Evolutionary conservation across 805 yeast genomes (phyloP).

Genomic region (Candida insectalens): DNA sequence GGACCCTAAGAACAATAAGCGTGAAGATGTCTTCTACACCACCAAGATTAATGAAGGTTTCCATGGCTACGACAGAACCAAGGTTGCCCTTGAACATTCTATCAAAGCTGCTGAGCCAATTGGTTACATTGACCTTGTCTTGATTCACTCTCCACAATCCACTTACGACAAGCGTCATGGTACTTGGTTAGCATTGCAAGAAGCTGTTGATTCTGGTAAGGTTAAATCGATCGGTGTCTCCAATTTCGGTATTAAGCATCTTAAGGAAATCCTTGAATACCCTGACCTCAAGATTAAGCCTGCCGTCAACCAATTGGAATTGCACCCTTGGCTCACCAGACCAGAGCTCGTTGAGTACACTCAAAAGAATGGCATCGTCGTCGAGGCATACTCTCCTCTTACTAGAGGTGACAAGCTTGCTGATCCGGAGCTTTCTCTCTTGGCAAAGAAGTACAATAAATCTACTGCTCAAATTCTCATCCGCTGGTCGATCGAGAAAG

Average conservation of each 20-base stretch:
- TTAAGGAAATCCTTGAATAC: slow-evolving; percentile 43
- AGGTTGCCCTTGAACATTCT: slow-evolving; percentile 31
- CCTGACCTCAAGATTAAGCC: slow-evolving; percentile 33
- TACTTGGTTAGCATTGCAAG: slow-evolving; percentile 48
- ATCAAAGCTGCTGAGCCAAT: slow-evolving; percentile 32
- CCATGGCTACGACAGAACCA: slow-evolving; percentile 30
- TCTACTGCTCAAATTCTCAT: slow-evolving; percentile 52
- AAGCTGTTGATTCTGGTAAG: slow-evolving; percentile 39
- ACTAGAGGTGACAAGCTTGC: slow-evolving; percentile 41
- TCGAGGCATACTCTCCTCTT: slow-evolving; percentile 60
- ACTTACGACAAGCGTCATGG: slow-evolving; percentile 33
- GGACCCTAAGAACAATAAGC: slow-evolving; percentile 16
- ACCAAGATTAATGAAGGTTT: slow-evolving; percentile 26
- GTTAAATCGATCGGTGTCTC: slow-evolving; percentile 54
- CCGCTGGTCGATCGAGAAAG: slow-evolving; percentile 61
- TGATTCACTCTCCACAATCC: slow-evolving; percentile 46
- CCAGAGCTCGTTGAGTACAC: slow-evolving; percentile 34
- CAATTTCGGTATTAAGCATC: slow-evolving; percentile 48
- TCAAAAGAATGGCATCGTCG: slow-evolving; percentile 33
- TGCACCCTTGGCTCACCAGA: slow-evolving; percentile 41
- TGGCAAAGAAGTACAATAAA: slow-evolving; percentile 39
- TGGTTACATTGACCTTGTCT: slow-evolving; percentile 43
- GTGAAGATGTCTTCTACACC: slow-evolving; percentile 32
- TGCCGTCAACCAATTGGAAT: slow-evolving; percentile 40
- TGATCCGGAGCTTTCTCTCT: slow-evolving; percentile 31